A percentile compares a stretch with the other conserved stretches of the same genome.
phyloP scores from a whole-genome alignment of 768 basidiomycete species.

The Strobilomyces dryophilus region DNA sequence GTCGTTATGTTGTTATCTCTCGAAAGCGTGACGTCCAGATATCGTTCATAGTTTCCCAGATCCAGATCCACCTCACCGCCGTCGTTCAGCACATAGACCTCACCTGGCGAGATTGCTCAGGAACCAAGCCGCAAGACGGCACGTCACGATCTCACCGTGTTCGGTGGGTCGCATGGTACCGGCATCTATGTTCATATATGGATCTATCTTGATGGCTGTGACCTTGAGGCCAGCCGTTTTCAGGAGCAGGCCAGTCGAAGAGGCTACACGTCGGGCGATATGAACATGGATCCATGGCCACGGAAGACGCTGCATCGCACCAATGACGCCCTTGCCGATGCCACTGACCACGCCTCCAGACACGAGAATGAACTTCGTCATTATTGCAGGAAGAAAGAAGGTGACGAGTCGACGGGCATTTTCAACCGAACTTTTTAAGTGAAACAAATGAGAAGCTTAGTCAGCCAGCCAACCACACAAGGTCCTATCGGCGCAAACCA shows the following conservation, averaged over 20 bases:
- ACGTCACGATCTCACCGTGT: conserved; percentile 63
- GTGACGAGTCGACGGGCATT: background rate
- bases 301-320: conserved; percentile 44
- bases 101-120: conserved; percentile 50
- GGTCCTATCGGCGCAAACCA: background rate
- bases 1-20: conserved; percentile 98
- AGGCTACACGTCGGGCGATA: conserved; percentile 54
- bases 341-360: conserved; percentile 98
- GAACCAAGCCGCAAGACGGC: background rate
- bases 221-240: conserved; percentile 96
- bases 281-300: conserved; percentile 16
- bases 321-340: conserved; percentile 99
- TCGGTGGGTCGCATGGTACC: conserved; percentile 99
- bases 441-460: conserved; percentile 3
- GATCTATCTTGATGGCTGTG: conserved; percentile 99
- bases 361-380: conserved; percentile 96
- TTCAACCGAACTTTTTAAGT: conserved; percentile 3
- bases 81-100: conserved; percentile 97
- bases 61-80: conserved; percentile 98
- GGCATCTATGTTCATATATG: conserved; percentile 99
- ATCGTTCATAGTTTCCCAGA: conserved; percentile 97
- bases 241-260: conserved; percentile 91
- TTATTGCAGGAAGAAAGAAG: conserved; percentile 27
- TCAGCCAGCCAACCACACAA: conserved; percentile 4
- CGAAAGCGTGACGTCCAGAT: conserved; percentile 90